Evolutionary conservation across 129 eudicot species (phyloP).

Genomic region (Saussurea involucrata): DNA sequence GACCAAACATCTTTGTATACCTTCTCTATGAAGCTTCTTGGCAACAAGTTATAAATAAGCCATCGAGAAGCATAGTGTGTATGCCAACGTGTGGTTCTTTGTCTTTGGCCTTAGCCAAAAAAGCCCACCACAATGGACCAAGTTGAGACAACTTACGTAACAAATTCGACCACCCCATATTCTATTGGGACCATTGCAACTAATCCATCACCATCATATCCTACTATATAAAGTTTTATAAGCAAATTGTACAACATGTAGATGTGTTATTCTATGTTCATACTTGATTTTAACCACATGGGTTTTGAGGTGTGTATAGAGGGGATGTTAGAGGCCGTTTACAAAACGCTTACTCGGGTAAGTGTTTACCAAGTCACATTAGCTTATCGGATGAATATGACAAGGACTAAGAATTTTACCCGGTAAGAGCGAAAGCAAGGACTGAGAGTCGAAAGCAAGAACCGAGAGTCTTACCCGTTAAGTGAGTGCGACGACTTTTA

Average conservation of each 20-base stretch:
- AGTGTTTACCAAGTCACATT: too few species aligned
- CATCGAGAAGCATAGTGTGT: slow-evolving; percentile 19
- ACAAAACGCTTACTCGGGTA: too few species aligned
- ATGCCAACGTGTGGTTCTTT: slow-evolving; percentile 7
- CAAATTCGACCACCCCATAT: slow-evolving; percentile 11
- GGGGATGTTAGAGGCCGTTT: too few species aligned
- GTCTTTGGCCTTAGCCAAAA: slow-evolving; percentile 7
- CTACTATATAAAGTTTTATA: not conserved
- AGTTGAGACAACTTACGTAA: slow-evolving; percentile 12
- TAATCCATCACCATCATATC: not conserved
- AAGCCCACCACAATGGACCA: slow-evolving; percentile 22
- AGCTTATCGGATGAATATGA: too few species aligned
- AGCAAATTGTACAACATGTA: not conserved
- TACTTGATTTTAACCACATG: not conserved
- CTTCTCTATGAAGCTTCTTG: slow-evolving; percentile 14
- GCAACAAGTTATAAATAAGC: not conserved
- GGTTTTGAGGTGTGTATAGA: not conserved
- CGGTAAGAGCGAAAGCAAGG: too few species aligned
- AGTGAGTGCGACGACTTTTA: too few species aligned
- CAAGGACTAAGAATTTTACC: too few species aligned
- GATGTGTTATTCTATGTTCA: not conserved
- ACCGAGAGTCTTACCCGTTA: too few species aligned
- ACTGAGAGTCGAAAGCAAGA: too few species aligned
- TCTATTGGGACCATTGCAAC: slow-evolving; percentile 22
- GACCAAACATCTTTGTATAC: not conserved